phyloP scores from a whole-genome alignment of 148 eudicot genomes.

The Camellia lanceoleosa region DNA sequence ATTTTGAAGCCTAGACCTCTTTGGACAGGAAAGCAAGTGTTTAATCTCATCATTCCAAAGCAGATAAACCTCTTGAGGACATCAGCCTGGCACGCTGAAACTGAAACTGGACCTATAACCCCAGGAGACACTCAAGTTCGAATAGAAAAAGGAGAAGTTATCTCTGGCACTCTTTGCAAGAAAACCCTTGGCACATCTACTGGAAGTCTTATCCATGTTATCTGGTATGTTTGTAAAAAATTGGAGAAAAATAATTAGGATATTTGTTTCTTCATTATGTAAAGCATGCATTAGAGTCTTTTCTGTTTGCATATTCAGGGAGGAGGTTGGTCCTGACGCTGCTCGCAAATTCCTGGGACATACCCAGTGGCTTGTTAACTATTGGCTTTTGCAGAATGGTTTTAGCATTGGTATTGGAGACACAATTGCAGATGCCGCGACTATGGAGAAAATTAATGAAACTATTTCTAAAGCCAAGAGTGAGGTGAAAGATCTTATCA shows the following conservation, averaged over 20 bases:
- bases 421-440: conserved; percentile 98
- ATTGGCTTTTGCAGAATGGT: conserved; percentile 90
- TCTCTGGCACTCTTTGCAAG: conserved; percentile 93
- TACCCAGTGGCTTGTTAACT: conserved; percentile 99
- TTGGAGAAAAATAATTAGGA: not conserved
- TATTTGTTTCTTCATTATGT: not conserved
- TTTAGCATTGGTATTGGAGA: conserved; percentile 99
- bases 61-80: conserved; percentile 89
- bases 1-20: conserved; percentile 97
- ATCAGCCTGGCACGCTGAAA: conserved; percentile 90
- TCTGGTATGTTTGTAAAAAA: conserved; percentile 49
- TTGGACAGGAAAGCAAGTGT: conserved; percentile 99
- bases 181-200: conserved; percentile 87
- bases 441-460: conserved; percentile 89
- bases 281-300: not conserved
- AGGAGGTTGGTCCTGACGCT: conserved; percentile 99
- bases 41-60: conserved; percentile 93
- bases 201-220: conserved; percentile 97
- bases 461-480: conserved; percentile 90
- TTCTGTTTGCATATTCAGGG: conserved; percentile 47
- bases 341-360: conserved; percentile 99
- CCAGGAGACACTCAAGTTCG: conserved; percentile 97
- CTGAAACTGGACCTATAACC: conserved; percentile 74
- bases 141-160: conserved; percentile 86
- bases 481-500: conserved; percentile 86